Base-by-base conservation (phyloP, 345 rosid genomes). In the Eucalyptus marginata region DNA sequence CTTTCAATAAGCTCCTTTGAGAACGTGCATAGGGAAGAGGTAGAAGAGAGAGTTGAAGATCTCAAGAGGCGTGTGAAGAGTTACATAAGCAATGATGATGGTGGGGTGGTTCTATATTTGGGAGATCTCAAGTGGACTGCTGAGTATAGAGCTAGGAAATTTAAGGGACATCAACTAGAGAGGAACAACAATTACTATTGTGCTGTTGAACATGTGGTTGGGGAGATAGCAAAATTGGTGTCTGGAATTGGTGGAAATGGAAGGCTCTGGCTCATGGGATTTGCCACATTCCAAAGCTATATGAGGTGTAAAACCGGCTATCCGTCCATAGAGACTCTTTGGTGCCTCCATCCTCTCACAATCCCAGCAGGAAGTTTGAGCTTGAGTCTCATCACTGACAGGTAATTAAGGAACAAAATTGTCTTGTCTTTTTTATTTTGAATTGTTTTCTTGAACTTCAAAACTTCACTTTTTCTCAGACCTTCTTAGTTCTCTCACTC, bases 231-330 rank as follows among this genome's bases (percentile, higher is more conserved):
- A 88, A 95, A 95, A 91, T 91, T 96, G 90, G 92, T 91, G 87
- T 89, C 91, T 84, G 95, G 92, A 71, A 81, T 92, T 86, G 94
- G 94, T 88, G 96, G 91, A 25, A 92, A 90, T 90, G 94, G 93
- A 31, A 94, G 94, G 90, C 90, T 96, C 92, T 95, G 97, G 97
- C 88, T 97, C n/a, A 87, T 96, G 93, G 98, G 97, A 59, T 93
- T 94, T 87, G 96, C 99, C n/a, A 96, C 97, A 90, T 95, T 95
- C 86, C 95, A 96, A 85, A 95, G 94, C 87, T 97, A 95, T 94
- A 91, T 93, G 94, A 96, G 94, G 90, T 95, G 95, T 87, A 96
- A 95, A 95, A 92, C 96, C 27, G 94, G 94, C 47, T 91, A 93
- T 90, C 97, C 98, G 22, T 95, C 97, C 43, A 92, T 93, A 4